Base-by-base conservation (phyloP, 148 eudicot species). In the Bassia scoparia region DNA sequence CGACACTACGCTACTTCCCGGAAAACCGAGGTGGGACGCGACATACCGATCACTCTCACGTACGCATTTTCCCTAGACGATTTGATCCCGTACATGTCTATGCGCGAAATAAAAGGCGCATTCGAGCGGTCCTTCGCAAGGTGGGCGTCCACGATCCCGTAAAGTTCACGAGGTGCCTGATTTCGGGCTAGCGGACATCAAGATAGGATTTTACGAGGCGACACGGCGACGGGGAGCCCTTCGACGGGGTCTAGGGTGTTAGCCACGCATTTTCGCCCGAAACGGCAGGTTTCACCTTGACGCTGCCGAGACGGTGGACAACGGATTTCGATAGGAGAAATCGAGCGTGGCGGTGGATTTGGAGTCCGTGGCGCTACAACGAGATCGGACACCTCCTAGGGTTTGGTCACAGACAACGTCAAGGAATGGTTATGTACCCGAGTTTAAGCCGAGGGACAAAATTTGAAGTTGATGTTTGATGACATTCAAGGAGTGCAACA, bases 231-330 rank as follows among this genome's bases (percentile, higher is more conserved):
- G 96, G 90, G 8, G 97, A 92, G 74, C 78, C 90, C 8, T 92
- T 92, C 48, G 97, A 92, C 64, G 97, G 97, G 30, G 97, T 87
- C 73, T 92, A 3, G 97, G 97, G 80, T 88, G 2, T 72, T 92
- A 37, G 97, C 93, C 97, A 92, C 73, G 88, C 96, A 38, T 92
- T 89, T 71, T 88, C 97, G 27, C 97, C 97, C 0, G 93, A 88
- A 74, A 77, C 63, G 97, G 97, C 69, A 78, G 87, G 74, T 83
- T 92, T 68, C 97, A 92, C 50, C 89, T 92, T 0, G 97, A 92
- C 33, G 89, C 76, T 13, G 96, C 84, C 21, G 97, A 92, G 68
- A 87, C 67, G 38, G 38, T 88, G 96, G 98, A 83, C 91, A n/a
- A 87, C 88, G 21, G 91, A 88, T 73, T 83, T 87, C 26, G 73